These are phyloP conservation scores for Purshia tridentata DNA, from an alignment of 306 rosid genomes.

Conservation along the genomic window DNA sequence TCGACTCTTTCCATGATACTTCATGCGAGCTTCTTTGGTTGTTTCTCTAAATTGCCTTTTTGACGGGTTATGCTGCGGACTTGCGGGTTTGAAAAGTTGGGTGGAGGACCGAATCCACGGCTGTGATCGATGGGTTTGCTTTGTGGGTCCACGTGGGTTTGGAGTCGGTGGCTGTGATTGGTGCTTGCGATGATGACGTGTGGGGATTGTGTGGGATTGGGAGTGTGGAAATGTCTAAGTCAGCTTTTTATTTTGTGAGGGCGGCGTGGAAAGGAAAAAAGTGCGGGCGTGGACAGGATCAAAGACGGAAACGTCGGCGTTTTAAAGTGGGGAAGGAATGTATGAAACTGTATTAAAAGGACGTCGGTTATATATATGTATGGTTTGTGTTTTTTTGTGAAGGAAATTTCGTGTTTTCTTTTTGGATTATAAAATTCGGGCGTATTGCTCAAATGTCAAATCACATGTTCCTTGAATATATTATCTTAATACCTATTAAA, in stretches of 20 bases:
- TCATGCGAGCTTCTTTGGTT: conserved; percentile 43
- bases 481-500: too few relatives aligned
- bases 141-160: conserved; percentile 4
- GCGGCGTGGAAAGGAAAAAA: conserved; percentile 50
- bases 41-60: conserved; percentile 36
- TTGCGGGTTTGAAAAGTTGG: conserved; percentile 28
- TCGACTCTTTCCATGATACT: conserved; percentile 35
- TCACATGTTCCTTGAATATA: too few relatives aligned
- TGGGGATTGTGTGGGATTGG: conserved; percentile 5
- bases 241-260: conserved; percentile 30
- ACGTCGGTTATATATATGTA: not conserved
- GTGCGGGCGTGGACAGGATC: conserved; percentile 9
- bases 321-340: not conserved
- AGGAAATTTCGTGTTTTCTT: not conserved
- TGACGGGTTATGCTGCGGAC: conserved; percentile 42
- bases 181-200: not conserved
- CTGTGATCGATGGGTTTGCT: conserved; percentile 27
- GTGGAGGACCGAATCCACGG: conserved; percentile 38
- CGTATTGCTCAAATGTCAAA: not conserved
- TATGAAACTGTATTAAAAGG: not conserved
- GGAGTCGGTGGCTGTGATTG: conserved; percentile 37
- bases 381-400: not conserved
- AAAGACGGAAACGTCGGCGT: not conserved
- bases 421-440: too few relatives aligned
- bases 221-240: not conserved